phyloP scores from a whole-genome alignment of 805 yeast species.

The Yamadazyma nakazawae region DNA sequence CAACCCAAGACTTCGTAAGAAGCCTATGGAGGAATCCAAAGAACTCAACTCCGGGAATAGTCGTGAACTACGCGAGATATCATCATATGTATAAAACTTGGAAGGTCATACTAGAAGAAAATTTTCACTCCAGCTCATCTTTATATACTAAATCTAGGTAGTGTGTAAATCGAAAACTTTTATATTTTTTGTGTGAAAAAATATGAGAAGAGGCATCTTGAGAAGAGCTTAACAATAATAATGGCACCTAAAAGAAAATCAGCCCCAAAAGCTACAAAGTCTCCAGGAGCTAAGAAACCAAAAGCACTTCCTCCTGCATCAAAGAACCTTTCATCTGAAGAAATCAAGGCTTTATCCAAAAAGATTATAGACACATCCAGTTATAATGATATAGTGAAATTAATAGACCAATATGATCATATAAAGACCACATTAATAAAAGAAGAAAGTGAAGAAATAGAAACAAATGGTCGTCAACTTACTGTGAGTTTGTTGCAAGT shows the following conservation, averaged over 20 bases:
- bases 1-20: conserved; percentile 37
- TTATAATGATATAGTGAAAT: conserved; percentile 51
- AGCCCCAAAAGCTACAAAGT: conserved; percentile 6
- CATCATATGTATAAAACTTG: conserved; percentile 64
- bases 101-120: conserved; percentile 50
- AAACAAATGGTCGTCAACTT: conserved; percentile 36
- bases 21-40: conserved; percentile 32
- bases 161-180: background rate
- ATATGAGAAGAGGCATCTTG: background rate
- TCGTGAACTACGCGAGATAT: conserved; percentile 52
- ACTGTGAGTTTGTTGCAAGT: conserved; percentile 41
- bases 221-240: background rate
- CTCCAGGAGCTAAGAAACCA: background rate
- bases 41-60: conserved; percentile 46
- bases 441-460: conserved; percentile 21
- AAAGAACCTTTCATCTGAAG: conserved; percentile 14
- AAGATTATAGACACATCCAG: conserved; percentile 40
- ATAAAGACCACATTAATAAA: conserved; percentile 17
- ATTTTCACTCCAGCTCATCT: background rate
- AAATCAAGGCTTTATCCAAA: conserved; percentile 21
- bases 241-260: conserved; percentile 26
- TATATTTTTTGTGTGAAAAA: background rate
- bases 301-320: background rate
- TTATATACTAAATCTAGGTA: background rate
- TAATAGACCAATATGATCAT: conserved; percentile 39